Evolutionary conservation across 139 green algal species (phyloP), one percentile per base, ranked within the genome.

Genomic region (Picochlorum costavermella): DNA sequence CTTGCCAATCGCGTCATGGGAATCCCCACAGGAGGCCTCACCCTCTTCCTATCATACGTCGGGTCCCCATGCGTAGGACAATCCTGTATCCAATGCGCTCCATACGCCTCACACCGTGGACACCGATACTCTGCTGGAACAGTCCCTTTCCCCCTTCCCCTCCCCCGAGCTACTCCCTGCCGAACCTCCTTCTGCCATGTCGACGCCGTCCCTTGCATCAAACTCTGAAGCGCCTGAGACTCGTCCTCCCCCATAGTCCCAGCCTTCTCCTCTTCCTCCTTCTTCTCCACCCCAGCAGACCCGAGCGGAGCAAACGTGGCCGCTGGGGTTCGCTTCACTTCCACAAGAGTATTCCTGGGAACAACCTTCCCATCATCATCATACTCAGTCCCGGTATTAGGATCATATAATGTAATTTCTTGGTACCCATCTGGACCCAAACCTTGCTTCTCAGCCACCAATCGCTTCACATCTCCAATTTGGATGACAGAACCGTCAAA

Each of bases 401-500:
- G 63, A 51, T 92, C 80, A 23, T 70, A 82, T 17, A 92, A 69
- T 28, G 76, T 75, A 5, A 92, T 71, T 72, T 89, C 82, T 10
- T 70, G 61, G 6, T 57, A 68, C 31, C 78, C 83, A n/a, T 84
- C 83, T 3, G 75, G 51, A 3, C 70, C 77, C 4, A 92, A 72
- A 4, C 83, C 83, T 53, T 84, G 86, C 60, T 89, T 89, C 31
- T 84, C 71, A 2, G 86, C 84, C 36, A 93, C 88, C 8, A 90
- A 62, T 2, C 75, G 77, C 69, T 90, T 92, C 16, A 94, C 69
- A 64, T 94, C 87, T 25, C 75, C 74, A 3, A 89, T 82, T 31
- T 70, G 82, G 5, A 94, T 80, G 31, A 88, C 84, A 50, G 79
- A 65, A 28, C 86, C 87, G 25, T 90, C 81, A 67, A 94, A 94